Base-by-base conservation (phyloP, 2,329 filamentous ascomycete species). In the Thermomyces lanuginosus region DNA sequence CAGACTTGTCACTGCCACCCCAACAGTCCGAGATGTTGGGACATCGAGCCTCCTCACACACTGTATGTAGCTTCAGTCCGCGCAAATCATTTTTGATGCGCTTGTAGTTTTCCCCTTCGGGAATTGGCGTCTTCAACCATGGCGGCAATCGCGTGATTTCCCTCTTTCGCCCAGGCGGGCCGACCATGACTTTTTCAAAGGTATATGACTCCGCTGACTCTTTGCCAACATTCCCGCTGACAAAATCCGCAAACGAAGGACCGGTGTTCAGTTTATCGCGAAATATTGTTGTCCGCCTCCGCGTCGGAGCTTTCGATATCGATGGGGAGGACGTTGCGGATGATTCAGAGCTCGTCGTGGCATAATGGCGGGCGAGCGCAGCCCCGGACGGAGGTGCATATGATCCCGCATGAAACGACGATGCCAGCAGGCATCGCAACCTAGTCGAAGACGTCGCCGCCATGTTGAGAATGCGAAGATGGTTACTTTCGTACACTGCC, bases 11-110 rank as follows among this genome's bases (percentile, higher is more conserved):
- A 47, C 66, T 72, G 17, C 89, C 89, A 35, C 89, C 89, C 89
- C 89, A 98, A 62, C 89, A 98, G 51, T 95, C 86, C 36, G 78
- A 83, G 34, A 98, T 92, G 55, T 98, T 98, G 34, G 89, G 89
- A 55, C 89, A 98, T 38, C 83, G 72, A 1, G 89, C 89, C 60
- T 98, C 89, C 58, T 98, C 89, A 55, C 89, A 98, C 9, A 98
- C 89, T 4, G 89, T 98, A 54, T 93, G 84, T 30, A 98, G 63
- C 31, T 79, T 78, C 33, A 98, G 59, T 0, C 89, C 89, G 18
- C 89, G 71, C 39, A 98, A 60, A 53, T 98, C 89, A 37, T 77
- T 74, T 63, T 92, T 93, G 55, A 98, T 92, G 46, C 81, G 80
- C 60, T 91, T 91, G 63, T 76, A 93, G 58, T 91, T 91, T 31